Base-by-base conservation (phyloP, 495 filamentous ascomycete species). In the Aspergillus biplanus region DNA sequence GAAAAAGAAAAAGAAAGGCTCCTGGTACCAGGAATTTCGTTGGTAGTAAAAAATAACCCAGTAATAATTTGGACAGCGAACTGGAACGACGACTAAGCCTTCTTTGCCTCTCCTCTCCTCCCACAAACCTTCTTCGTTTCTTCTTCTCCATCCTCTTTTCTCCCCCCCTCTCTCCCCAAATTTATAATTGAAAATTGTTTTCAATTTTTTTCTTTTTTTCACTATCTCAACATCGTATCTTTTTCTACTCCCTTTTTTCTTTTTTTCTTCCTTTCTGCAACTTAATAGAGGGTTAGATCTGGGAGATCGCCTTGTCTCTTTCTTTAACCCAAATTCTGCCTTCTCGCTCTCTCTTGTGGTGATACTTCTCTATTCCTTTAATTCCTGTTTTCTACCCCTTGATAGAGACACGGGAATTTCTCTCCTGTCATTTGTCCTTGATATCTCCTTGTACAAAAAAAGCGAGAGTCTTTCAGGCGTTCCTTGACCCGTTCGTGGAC, bases 171-270 rank as follows among this genome's bases (percentile, higher is more conserved):
- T 56, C 60, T 62, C 63, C 58, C 61, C 59, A 63, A 52, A 31
- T 21, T 46, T 33, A 42, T 63, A 62, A 67, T 63, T 49, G 62
- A 66, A 27, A 67, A 46, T 56, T 64, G 46, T 46, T 61, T 64
- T 65, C 54, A 56, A 56, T 64, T 65, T 66, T 66, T 59, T 27
- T 27, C 21, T 27, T 27, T 27, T 27, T 27, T 73, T 67, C 73
- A 58, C 59, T 70, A 71, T 76, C 78, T 75, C 73, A 75, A 78
- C 72, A 71, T 74, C 71, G 63, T 68, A 73, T 75, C 71, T 61
- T 69, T 63, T 67, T 71, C 59, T 71, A 62, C 74, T 74, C 76
- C 72, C 71, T 66, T 57, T 59, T 65, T 71, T 66, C 66, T 64
- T 63, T 65, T 67, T 69, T 69, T 69, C 64, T 72, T 68, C 73